A percentile compares a stretch with the other conserved stretches of the same genome.
Evolutionary conservation across 805 yeast genomes (phyloP).

Genomic region (Clavispora vitiphila): DNA sequence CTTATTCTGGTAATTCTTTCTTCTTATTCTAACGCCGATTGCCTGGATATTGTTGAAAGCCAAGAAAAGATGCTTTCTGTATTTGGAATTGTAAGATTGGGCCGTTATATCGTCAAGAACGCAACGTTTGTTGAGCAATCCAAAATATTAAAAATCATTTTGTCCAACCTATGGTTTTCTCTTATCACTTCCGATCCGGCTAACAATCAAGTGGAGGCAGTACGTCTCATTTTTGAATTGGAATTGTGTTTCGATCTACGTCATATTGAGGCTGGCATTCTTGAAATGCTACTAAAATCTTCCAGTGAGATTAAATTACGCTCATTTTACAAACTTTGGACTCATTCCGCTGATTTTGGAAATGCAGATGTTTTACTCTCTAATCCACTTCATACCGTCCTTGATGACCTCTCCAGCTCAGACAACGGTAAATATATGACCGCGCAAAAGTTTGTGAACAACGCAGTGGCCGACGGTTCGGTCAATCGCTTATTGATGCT

Average conservation of each 20-base stretch:
- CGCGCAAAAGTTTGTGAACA: constrained; percentile 47
- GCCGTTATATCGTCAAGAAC: constrained; percentile 28
- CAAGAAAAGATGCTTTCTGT: constrained; percentile 1
- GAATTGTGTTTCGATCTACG: constrained; percentile 47
- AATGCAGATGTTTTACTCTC: constrained; percentile 48
- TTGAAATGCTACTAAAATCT: constrained; percentile 46
- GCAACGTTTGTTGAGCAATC: constrained; percentile 29
- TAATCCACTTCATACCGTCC: constrained; percentile 59
- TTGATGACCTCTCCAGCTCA: constrained; percentile 55
- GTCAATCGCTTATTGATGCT: constrained; percentile 59
- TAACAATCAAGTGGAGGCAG: constrained; percentile 64
- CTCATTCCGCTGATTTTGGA: constrained; percentile 49
- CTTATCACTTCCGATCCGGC: constrained; percentile 45
- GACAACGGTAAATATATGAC: constrained; percentile 39
- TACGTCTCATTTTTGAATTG: constrained; percentile 57
- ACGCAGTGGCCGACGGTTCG: constrained; percentile 46
- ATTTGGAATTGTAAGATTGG: constrained; percentile 33
- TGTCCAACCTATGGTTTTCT: constrained; percentile 51
- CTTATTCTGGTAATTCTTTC: constrained; percentile 15
- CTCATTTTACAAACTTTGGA: constrained; percentile 70
- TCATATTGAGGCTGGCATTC: constrained; percentile 69
- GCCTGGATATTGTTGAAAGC: not conserved
- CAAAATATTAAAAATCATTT: constrained; percentile 34
- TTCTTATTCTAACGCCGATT: constrained; percentile 3
- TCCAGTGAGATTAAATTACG: constrained; percentile 30